phyloP scores from a whole-genome alignment of 83 land plant genomes.

The Diphasiastrum complanatum region DNA sequence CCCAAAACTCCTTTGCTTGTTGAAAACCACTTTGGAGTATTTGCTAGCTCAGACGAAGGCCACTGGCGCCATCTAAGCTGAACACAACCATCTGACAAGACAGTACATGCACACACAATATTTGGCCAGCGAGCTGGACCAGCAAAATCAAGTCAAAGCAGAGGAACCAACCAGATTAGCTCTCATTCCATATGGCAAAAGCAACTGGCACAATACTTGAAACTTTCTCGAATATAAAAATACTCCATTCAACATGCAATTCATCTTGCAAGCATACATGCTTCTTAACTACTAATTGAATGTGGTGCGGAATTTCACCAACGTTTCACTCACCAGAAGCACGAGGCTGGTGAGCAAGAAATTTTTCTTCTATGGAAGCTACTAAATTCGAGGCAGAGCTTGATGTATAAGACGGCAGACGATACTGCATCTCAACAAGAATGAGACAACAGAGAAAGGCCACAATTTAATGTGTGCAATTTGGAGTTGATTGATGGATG shows the following conservation, averaged over 20 bases:
- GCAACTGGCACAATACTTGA: too few relatives aligned
- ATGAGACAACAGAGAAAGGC: too few relatives aligned
- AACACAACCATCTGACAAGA: slow-evolving; percentile 81
- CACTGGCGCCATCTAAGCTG: slow-evolving; percentile 94
- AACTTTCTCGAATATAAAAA: too few relatives aligned
- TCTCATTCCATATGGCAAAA: too few relatives aligned
- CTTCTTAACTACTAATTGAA: too few relatives aligned
- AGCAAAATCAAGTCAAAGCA: too few relatives aligned
- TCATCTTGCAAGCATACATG: too few relatives aligned
- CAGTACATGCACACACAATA: slow-evolving; percentile 89
- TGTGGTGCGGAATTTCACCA: too few relatives aligned
- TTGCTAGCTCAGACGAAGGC: slow-evolving; percentile 47
- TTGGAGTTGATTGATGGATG: too few relatives aligned
- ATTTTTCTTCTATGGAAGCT: slow-evolving; percentile 77
- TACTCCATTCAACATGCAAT: too few relatives aligned
- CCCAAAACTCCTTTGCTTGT: slow-evolving; percentile 89
- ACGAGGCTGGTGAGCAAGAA: slow-evolving; percentile 67
- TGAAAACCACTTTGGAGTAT: slow-evolving; percentile 62
- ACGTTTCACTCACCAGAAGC: slow-evolving; percentile 51
- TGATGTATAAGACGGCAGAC: slow-evolving; percentile 62
- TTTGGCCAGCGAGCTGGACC: slow-evolving; percentile 90
- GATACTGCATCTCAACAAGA: slow-evolving; percentile 43
- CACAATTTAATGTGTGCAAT: too few relatives aligned
- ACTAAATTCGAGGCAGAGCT: slow-evolving; percentile 31
- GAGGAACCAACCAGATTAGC: too few relatives aligned